Percentiles rank a stretch among this genome's conserved stretches.
Evolutionary conservation across 2,329 filamentous ascomycete species (phyloP).

Genomic region (Hypoxylon sp.): DNA sequence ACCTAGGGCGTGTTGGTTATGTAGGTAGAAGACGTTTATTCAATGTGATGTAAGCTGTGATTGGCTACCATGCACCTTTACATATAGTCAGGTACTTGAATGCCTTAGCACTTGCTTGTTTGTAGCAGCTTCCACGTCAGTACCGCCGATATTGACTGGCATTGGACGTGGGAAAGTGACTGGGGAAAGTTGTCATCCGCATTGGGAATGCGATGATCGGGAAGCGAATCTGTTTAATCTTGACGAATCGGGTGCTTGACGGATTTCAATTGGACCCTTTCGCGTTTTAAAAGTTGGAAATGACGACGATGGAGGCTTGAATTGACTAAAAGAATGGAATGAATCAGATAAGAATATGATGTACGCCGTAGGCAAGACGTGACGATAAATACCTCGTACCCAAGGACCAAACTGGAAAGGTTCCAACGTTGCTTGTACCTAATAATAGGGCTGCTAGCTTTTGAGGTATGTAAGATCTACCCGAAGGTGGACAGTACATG

Average conservation of each 20-base stretch:
- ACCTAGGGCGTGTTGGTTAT: not conserved
- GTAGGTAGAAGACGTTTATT: not conserved
- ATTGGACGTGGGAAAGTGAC: not conserved
- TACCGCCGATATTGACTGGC: not conserved
- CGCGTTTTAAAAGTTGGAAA: too few species aligned
- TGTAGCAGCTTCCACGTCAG: not conserved
- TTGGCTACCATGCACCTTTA: not conserved
- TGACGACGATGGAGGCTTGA: not conserved
- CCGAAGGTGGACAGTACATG: constrained; percentile 1
- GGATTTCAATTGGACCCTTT: not conserved
- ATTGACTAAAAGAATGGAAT: not conserved
- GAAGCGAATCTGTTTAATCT: not conserved
- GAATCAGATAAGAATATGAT: not conserved
- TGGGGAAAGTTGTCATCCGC: not conserved
- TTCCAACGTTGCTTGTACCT: not conserved
- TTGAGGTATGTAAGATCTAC: not conserved
- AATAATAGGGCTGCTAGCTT: constrained; percentile 28
- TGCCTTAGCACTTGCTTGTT: not conserved
- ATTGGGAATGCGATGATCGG: not conserved
- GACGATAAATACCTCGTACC: not conserved
- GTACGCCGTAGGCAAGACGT: not conserved
- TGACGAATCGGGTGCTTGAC: not conserved
- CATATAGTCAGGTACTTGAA: not conserved
- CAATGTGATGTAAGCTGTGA: not conserved
- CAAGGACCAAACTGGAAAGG: not conserved